Evolutionary conservation across 2,329 filamentous ascomycete species (phyloP).

Genomic region (Talaromyces islandicus): DNA sequence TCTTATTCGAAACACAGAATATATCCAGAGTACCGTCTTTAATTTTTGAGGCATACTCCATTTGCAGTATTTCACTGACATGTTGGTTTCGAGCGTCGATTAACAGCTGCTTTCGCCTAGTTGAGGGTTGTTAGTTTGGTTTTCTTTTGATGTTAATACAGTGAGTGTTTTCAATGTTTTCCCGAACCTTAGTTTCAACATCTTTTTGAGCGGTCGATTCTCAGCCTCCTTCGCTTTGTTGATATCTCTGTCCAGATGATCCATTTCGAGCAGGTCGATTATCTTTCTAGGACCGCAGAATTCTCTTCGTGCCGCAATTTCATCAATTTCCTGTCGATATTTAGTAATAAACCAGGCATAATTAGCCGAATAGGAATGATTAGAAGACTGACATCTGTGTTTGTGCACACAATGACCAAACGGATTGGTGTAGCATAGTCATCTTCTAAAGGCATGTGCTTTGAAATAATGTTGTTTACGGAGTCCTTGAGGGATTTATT

Average conservation of each 20-base stretch:
- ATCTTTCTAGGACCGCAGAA: neutral
- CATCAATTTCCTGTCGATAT: neutral
- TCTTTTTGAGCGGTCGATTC: neutral
- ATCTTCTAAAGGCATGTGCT: neutral
- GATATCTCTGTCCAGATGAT: neutral
- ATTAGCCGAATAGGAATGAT: neutral
- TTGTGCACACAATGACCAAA: constrained; percentile 1
- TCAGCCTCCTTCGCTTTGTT: neutral
- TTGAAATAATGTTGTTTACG: neutral
- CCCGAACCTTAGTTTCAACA: neutral
- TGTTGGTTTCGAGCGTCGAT: neutral
- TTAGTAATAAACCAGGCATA: neutral
- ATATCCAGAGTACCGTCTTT: neutral
- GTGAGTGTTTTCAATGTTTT: neutral
- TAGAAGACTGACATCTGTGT: neutral
- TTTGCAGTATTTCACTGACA: neutral
- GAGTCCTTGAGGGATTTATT: neutral
- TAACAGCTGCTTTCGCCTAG: neutral
- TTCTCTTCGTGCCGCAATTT: neutral
- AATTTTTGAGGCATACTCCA: neutral
- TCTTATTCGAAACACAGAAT: constrained; percentile 1
- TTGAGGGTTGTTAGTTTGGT: neutral
- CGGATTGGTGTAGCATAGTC: neutral
- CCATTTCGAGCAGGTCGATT: neutral
- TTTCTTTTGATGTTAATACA: neutral